Percentiles rank a stretch among this genome's conserved stretches.
Evolutionary conservation across 257 asterid species (phyloP).

Genomic region (Paraleonurus japonicus): DNA sequence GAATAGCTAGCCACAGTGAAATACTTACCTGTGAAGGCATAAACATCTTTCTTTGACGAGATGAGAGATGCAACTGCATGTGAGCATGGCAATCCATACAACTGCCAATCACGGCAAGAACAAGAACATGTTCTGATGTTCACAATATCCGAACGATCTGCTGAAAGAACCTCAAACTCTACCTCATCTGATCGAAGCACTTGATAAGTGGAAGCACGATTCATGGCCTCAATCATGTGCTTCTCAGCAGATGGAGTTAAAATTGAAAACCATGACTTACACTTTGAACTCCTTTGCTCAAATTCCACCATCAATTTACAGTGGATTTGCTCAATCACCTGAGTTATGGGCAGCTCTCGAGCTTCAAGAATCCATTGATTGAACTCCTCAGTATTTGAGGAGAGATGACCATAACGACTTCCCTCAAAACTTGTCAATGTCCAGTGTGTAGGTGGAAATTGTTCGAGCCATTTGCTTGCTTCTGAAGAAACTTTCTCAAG

Average conservation of each 20-base stretch:
- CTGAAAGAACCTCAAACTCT: slow-evolving; percentile 69
- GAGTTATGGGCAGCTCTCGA: slow-evolving; percentile 67
- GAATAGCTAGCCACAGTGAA: slow-evolving; percentile 48
- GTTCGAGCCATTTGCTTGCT: slow-evolving; percentile 58
- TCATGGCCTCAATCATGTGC: slow-evolving; percentile 46
- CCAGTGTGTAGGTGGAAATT: slow-evolving; percentile 60
- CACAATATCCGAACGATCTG: slow-evolving; percentile 61
- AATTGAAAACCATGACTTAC: slow-evolving; percentile 53
- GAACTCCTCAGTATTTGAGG: slow-evolving; percentile 61
- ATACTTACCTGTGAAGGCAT: slow-evolving; percentile 47
- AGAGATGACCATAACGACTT: slow-evolving; percentile 56
- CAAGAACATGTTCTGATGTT: slow-evolving; percentile 52
- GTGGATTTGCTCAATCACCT: slow-evolving; percentile 65
- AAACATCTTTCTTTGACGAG: slow-evolving; percentile 53
- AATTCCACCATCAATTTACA: slow-evolving; percentile 44
- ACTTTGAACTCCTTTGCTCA: slow-evolving; percentile 47
- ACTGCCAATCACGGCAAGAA: slow-evolving; percentile 76
- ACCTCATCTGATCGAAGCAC: slow-evolving; percentile 75
- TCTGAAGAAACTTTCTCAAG: slow-evolving; percentile 60
- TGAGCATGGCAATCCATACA: slow-evolving; percentile 68
- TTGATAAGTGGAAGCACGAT: slow-evolving; percentile 48
- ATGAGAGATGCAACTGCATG: slow-evolving; percentile 69
- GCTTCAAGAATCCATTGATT: slow-evolving; percentile 62
- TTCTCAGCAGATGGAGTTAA: slow-evolving; percentile 68
- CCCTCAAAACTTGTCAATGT: slow-evolving; percentile 60